A percentile compares a stretch with the other conserved stretches of the same genome.
Conservation (phyloP, 495 filamentous ascomycete genomes). For the Chlorociboria aeruginascens region DNA sequence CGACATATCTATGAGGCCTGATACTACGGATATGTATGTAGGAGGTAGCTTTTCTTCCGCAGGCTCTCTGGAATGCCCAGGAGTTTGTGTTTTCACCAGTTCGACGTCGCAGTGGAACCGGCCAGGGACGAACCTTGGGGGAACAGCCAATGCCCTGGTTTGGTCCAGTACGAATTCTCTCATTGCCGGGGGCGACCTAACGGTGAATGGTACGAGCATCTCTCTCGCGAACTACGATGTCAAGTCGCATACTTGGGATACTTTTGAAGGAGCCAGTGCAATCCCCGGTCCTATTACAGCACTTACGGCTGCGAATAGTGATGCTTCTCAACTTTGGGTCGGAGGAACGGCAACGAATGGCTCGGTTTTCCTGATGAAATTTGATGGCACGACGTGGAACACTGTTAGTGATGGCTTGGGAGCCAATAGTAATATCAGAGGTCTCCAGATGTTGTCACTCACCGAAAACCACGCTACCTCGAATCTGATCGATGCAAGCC, state of each 20-base stretch:
- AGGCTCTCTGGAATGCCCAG: constrained; percentile 70
- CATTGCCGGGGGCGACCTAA: constrained; percentile 67
- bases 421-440: constrained; percentile 53
- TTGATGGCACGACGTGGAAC: constrained; percentile 43
- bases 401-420: constrained; percentile 46
- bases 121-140: constrained; percentile 56
- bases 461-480: constrained; percentile 51
- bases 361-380: constrained; percentile 66
- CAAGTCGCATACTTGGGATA: constrained; percentile 48
- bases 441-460: constrained; percentile 68
- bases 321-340: constrained; percentile 65
- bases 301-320: constrained; percentile 55
- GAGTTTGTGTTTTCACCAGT: constrained; percentile 68
- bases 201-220: constrained; percentile 41
- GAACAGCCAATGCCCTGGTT: constrained; percentile 54
- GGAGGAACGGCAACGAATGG: constrained; percentile 56
- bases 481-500: constrained; percentile 47
- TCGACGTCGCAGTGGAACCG: constrained; percentile 60
- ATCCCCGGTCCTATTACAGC: constrained; percentile 73
- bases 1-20: constrained; percentile 54
- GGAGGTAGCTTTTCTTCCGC: constrained; percentile 72
- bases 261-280: constrained; percentile 46
- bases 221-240: constrained; percentile 66
- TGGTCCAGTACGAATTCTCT: constrained; percentile 63
- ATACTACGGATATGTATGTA: constrained; percentile 65